Base-by-base conservation (phyloP, 257 asterid genomes). In the Solanum virginianum region DNA sequence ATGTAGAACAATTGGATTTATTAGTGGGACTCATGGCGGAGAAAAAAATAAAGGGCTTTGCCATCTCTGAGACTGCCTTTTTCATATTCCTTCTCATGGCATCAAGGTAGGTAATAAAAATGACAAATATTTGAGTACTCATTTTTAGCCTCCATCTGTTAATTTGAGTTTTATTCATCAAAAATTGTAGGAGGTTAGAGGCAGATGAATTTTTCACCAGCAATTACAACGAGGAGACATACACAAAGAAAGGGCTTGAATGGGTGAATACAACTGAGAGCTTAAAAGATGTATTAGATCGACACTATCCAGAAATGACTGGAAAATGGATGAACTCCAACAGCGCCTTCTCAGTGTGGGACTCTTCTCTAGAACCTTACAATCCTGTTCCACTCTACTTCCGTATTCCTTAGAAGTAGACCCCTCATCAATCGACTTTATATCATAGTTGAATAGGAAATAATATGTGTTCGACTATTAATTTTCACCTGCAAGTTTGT, bases 301-400 rank as follows among this genome's bases (percentile, higher is more conserved):
- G 94, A 0, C 95, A 93, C 56, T 86, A 88, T 32, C 94, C 94
- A 0, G 94, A 93, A 62, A 91, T 92, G 94, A 90, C 92, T 39
- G 24, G 14, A n/a, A 91, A 87, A 56, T 93, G 97, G 97, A 90
- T 93, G 85, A 93, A 90, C 60, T 91, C 94, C 1, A 80, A 17
- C 71, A 92, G 97, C 32, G 95, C 94, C 7, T 93, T 93, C 69
- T 88, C 94, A 0, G 94, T 93, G 0, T 93, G 97, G 97, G 94
- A 92, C 57, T 87, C 97, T 1, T 75, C 90, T 22, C 92, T 92
- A 0, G 65, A 65, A 8, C 79, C 92, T 1, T 51, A 10, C 56
- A 93, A 92, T 69, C 93, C 87, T 1, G 47, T 92, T 36, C n/a
- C 59, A 16, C 59, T 54, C 16, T 54, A 54, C 7, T 54, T 54